Evolutionary conservation across 2,329 filamentous ascomycete species (phyloP).

Genomic region (Hypoxylon sp.): DNA sequence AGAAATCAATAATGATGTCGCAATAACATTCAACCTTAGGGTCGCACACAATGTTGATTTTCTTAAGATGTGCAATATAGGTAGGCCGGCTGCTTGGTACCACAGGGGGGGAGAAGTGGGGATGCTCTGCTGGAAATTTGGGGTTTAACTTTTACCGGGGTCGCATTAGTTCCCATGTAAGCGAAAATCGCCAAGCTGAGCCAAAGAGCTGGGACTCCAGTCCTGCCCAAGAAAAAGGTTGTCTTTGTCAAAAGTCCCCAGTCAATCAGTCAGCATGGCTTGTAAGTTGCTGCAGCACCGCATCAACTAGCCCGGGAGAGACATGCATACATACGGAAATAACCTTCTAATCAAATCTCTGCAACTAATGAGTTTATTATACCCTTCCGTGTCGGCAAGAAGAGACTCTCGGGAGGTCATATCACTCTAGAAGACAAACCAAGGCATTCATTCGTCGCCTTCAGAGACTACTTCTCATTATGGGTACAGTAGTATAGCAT

Average conservation of each 20-base stretch:
- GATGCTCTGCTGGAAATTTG: conserved; percentile 43
- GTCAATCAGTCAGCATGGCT: conserved; percentile 28
- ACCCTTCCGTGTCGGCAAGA: background rate
- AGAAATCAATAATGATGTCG: conserved; percentile 45
- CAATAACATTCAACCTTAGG: conserved; percentile 38
- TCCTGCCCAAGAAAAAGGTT: conserved; percentile 5
- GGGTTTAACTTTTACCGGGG: conserved; percentile 46
- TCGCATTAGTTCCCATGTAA: conserved; percentile 52
- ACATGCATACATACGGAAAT: conserved; percentile 26
- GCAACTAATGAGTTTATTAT: conserved; percentile 1
- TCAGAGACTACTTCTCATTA: conserved; percentile 16
- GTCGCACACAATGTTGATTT: conserved; percentile 47
- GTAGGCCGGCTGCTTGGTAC: conserved; percentile 42
- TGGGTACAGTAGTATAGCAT: conserved; percentile 28
- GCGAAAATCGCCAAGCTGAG: conserved; percentile 48
- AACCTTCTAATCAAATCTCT: conserved; percentile 1
- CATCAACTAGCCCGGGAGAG: conserved; percentile 19
- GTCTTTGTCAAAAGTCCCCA: conserved; percentile 39
- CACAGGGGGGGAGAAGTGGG: conserved; percentile 38
- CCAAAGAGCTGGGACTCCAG: conserved; percentile 47
- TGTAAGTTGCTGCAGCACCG: conserved; percentile 16
- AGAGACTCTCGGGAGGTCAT: conserved; percentile 3
- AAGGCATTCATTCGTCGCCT: conserved; percentile 31
- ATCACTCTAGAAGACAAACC: conserved; percentile 9
- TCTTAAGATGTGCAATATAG: conserved; percentile 57